Evolutionary conservation across 768 basidiomycete species (phyloP), one percentile per base, ranked within the genome.

Genomic region (Termitomyces sp.): DNA sequence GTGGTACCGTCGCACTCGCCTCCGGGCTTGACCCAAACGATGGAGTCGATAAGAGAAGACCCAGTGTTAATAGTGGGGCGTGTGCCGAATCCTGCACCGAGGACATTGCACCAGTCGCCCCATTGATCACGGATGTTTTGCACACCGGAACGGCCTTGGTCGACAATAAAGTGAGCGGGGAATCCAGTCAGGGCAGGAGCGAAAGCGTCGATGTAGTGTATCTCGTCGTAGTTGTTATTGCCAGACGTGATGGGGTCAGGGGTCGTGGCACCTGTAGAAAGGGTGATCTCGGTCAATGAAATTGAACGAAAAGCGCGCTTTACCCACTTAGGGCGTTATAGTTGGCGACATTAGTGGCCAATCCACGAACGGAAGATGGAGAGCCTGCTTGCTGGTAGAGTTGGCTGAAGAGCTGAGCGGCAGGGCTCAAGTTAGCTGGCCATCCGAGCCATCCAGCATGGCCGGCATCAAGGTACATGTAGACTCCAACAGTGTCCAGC

Each of bases 71-170:
- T 74, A 44, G 86, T 86, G 35, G 85, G 85, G 59, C 76, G 84
- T 46, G 75, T 79, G 61, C 86, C 86, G 70, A 86, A 87, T 60
- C 86, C 87, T 58, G 85, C 82, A 67, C 80, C 79, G 66, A 81
- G 80, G 68, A 88, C 82, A 70, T 88, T 88, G 79, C 86, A 86
- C 83, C 84, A 88, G 74, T 87, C 82, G 66, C 85, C 85, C 85
- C 86, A 87, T 63, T 75, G 70, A 24, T 77, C 69, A 58, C 86
- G 83, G 72, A 87, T 76, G 74, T 84, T 81, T 75, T 87, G 85
- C 28, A 78, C 76, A 71, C 86, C 86, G 48, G 84, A 81, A 60
- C 86, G 85, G 58, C 83, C 82, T 76, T 87, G 85, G 73, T 87
- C 87, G 61, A 87, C 84, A 69, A 87, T 83, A 76, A 87, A 87